Conservation (phyloP, 2,329 filamentous ascomycete genomes). For the Knufia petricola region DNA sequence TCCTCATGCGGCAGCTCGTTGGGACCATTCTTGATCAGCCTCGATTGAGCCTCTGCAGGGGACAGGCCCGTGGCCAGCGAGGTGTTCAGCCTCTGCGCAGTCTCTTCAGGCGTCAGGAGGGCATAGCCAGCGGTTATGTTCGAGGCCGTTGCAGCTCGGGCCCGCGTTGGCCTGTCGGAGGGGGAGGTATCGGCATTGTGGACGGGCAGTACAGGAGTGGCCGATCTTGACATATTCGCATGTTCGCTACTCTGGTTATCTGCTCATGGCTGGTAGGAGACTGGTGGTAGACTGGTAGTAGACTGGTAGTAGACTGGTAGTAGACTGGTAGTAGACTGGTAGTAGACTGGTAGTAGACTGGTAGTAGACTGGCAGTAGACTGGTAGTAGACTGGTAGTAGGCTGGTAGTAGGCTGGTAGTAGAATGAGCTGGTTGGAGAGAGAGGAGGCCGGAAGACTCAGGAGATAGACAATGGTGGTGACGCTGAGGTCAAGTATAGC, state of each 20-base stretch:
- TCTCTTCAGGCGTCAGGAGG: conserved; percentile 65
- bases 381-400: no score
- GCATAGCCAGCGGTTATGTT: conserved; percentile 44
- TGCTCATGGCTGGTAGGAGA: conserved; percentile 1
- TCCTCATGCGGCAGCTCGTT: conserved; percentile 94
- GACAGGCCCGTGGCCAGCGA: conserved; percentile 76
- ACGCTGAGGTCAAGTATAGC: no score
- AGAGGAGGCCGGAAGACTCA: no score
- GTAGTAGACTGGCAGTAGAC: no score
- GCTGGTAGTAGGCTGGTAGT: no score
- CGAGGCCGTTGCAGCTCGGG: conserved; percentile 21
- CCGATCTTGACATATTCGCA: conserved; percentile 55
- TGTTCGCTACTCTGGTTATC: conserved; percentile 27
- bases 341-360: no score
- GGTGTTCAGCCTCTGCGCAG: conserved; percentile 66
- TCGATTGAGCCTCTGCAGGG: conserved; percentile 67
- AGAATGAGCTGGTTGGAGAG: no score
- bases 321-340: no score
- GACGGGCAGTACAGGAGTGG: conserved; percentile 49
- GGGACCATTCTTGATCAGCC: conserved; percentile 70
- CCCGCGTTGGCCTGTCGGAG: conserved; percentile 10
- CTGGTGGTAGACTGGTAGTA: neutral
- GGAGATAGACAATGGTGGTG: no score
- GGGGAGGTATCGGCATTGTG: conserved; percentile 38
- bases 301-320: neutral